Evolutionary conservation across 2,329 filamentous ascomycete genomes (phyloP).

Genomic region (Fusarium stilboides): DNA sequence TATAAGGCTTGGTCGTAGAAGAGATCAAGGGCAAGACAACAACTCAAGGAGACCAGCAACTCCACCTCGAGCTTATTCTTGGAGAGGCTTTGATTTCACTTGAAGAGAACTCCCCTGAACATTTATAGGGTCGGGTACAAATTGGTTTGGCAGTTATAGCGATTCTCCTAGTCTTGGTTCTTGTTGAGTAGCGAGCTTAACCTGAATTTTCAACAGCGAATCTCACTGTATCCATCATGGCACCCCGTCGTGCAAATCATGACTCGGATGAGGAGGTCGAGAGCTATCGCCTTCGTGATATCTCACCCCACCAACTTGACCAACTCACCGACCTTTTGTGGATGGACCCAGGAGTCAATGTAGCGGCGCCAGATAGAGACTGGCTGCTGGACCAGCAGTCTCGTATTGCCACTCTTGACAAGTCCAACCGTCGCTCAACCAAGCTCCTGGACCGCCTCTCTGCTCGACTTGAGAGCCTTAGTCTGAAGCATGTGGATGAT

Average conservation of each 20-base stretch:
- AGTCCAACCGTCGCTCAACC: conserved; percentile 48
- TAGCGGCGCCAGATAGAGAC: conserved; percentile 50
- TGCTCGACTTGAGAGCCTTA: conserved; percentile 47
- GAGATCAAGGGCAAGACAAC: neutral
- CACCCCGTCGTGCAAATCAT: neutral
- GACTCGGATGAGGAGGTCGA: conserved; percentile 1
- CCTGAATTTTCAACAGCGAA: neutral
- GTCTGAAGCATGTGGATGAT: conserved; percentile 30
- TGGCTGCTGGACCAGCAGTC: conserved; percentile 58
- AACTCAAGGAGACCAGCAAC: neutral
- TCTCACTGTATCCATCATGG: conserved; percentile 22
- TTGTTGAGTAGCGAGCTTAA: conserved; percentile 14
- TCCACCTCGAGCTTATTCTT: neutral
- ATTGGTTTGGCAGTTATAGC: conserved; percentile 6
- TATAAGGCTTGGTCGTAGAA: conserved; percentile 14
- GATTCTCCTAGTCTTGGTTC: conserved; percentile 8
- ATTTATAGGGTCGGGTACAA: neutral
- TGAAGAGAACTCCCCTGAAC: neutral
- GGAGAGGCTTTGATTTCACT: conserved; percentile 8
- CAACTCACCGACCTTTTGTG: conserved; percentile 57
- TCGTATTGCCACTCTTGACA: conserved; percentile 41
- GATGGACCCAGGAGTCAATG: conserved; percentile 49
- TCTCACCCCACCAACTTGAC: conserved; percentile 48
- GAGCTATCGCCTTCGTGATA: conserved; percentile 22
- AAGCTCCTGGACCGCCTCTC: conserved; percentile 53